Percentiles rank a stretch among this genome's conserved stretches.
Conservation (phyloP, 2,329 filamentous ascomycete genomes). For the Talaromyces amestolkiae region DNA sequence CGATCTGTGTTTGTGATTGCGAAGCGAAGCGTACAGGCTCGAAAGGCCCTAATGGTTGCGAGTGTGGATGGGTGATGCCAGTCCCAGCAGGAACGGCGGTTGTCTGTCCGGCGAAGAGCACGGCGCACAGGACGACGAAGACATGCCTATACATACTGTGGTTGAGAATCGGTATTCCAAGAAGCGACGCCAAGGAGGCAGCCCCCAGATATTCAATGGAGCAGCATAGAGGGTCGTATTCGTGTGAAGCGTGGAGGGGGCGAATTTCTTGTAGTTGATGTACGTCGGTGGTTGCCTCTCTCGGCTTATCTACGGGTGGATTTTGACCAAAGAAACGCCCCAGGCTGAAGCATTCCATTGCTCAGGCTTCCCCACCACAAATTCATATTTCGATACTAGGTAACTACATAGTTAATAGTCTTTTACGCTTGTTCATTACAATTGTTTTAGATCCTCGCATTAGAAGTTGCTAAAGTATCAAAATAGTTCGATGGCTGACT, state of each 20-base stretch:
- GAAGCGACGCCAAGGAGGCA: constrained; percentile 17
- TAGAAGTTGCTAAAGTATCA: neutral
- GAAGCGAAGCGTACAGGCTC: constrained; percentile 31
- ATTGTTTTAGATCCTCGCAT: neutral
- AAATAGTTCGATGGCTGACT: neutral
- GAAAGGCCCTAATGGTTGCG: constrained; percentile 29
- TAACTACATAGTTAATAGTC: neutral
- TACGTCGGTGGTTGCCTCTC: neutral
- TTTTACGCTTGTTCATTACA: neutral
- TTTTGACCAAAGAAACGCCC: neutral
- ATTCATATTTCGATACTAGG: neutral
- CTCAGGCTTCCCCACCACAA: neutral
- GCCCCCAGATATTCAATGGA: neutral
- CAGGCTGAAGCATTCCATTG: constrained; percentile 10
- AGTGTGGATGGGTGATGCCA: constrained; percentile 28
- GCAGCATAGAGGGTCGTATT: constrained; percentile 5
- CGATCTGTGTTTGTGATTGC: constrained; percentile 29
- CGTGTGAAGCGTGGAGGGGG: neutral
- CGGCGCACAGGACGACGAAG: constrained; percentile 23
- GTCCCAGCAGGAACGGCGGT: constrained; percentile 38
- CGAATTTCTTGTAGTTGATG: neutral
- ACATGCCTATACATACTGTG: constrained; percentile 24
- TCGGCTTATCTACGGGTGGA: neutral
- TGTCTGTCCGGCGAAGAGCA: constrained; percentile 22
- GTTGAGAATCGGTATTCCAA: neutral